Base-by-base conservation (phyloP, 2,329 filamentous ascomycete genomes). In the Huntiella savannae region DNA sequence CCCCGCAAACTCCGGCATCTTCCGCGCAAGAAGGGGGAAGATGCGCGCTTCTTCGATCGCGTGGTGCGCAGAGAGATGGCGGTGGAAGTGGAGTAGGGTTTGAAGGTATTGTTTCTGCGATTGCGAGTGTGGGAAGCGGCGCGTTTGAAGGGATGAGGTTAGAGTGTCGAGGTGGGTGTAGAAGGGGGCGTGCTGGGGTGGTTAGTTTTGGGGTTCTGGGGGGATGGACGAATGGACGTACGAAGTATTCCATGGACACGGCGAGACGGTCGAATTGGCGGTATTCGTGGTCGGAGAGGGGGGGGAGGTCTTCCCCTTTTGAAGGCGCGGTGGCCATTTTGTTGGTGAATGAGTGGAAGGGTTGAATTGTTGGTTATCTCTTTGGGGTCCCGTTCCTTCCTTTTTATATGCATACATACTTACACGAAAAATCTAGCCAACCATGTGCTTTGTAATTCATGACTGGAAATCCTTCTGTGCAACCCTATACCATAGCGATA, bases 21-120 rank as follows among this genome's bases (percentile, higher is more conserved):
- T 77, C 54, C 65, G 66, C 10, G 81, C 84, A 2, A 94, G 70
- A 1, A 78, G 57, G 1, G 86, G 87, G 60, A 93, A 94, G 36
- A 94, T 68, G 58, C 85, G 74, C 28, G 67, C 63, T 61, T 95
- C 86, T 60, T 94, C 87, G 55, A 93, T 88, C 48, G 64, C 66
- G 64, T 94, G 87, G 63, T 94, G 86, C 48, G 73, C 62, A 7
- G 74, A 71, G n/a, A 94, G 73, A 49, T 80, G 71, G 12, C 69
- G 67, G 53, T 73, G 70, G 58, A 94, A 85, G 42, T 75, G 64
- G n/a, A 83, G 65, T 32, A 79, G 82, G 19, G 70, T 65, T 53
- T 66, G 59, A 53, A 92, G 36, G 60, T 91, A 84, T 52, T 79
- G 70, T 22, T 71, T 70, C 11, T 84, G 70, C 0, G 77, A 75